Evolutionary conservation across 2,329 filamentous ascomycete species (phyloP).

Genomic region (Aspergillus sp.): DNA sequence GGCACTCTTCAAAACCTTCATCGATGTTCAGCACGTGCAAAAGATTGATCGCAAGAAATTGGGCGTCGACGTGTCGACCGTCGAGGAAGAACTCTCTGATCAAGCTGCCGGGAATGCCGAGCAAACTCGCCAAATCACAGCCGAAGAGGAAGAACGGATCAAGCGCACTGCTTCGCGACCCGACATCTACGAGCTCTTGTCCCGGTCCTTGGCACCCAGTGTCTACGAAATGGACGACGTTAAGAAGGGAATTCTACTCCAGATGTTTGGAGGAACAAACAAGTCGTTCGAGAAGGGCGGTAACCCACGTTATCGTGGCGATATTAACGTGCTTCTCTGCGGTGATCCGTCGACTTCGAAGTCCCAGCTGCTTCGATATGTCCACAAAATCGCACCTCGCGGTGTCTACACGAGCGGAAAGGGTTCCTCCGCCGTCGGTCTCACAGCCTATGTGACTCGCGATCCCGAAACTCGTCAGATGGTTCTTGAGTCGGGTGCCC

Average conservation of each 20-base stretch:
- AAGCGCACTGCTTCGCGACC: conserved; percentile 72
- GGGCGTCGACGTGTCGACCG: conserved; percentile 84
- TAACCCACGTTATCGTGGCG: conserved; percentile 90
- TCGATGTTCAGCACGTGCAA: conserved; percentile 92
- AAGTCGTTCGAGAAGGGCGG: conserved; percentile 97
- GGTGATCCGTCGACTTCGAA: conserved; percentile 97
- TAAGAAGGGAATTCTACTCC: conserved; percentile 95
- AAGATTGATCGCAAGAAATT: conserved; percentile 95
- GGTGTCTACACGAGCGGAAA: conserved; percentile 76
- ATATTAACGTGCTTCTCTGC: conserved; percentile 95
- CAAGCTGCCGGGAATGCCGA: conserved; percentile 70
- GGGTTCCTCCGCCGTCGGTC: conserved; percentile 72
- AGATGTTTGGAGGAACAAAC: conserved; percentile 96
- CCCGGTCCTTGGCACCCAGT: conserved; percentile 87
- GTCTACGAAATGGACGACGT: conserved; percentile 98
- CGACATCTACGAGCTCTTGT: conserved; percentile 90
- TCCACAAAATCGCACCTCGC: conserved; percentile 95
- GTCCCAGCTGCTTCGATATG: conserved; percentile 89
- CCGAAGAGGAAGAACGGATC: conserved; percentile 89
- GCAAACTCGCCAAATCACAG: conserved; percentile 76
- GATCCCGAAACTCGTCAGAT: conserved; percentile 72
- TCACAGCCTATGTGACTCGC: conserved; percentile 74
- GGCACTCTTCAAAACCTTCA: conserved; percentile 95
- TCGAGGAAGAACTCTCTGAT: conserved; percentile 78
- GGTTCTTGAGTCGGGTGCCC: conserved; percentile 71